Percentiles rank a stretch among this genome's conserved stretches.
Evolutionary conservation across 768 basidiomycete genomes (phyloP).

Genomic region (Royoungia palumana): DNA sequence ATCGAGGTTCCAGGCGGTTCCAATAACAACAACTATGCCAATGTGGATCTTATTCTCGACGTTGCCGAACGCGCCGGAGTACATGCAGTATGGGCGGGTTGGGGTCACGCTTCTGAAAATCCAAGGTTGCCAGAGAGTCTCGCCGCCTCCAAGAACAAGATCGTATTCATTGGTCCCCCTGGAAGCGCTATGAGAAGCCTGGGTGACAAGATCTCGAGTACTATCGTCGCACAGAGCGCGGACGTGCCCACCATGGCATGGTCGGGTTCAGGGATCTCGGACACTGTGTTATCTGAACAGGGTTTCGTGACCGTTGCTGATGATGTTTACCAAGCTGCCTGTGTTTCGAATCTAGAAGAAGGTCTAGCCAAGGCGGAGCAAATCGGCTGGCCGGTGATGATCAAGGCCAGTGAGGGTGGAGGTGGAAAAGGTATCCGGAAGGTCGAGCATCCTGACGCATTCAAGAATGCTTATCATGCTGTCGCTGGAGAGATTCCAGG

Average conservation of each 20-base stretch:
- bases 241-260: conserved; percentile 98
- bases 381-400: conserved; percentile 98
- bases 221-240: conserved; percentile 97
- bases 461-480: conserved; percentile 93
- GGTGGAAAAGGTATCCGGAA: conserved; percentile 99
- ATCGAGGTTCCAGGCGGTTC: conserved; percentile 98
- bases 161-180: conserved; percentile 98
- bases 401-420: conserved; percentile 98
- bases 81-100: conserved; percentile 99
- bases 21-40: conserved; percentile 99
- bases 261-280: conserved; percentile 92
- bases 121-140: conserved; percentile 94
- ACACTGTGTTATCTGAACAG: conserved; percentile 77
- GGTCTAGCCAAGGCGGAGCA: conserved; percentile 78
- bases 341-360: conserved; percentile 83
- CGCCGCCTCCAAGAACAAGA: conserved; percentile 87
- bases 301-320: conserved; percentile 97
- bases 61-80: conserved; percentile 96
- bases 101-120: conserved; percentile 99
- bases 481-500: conserved; percentile 97
- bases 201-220: conserved; percentile 99
- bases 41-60: conserved; percentile 98
- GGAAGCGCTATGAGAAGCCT: conserved; percentile 98
- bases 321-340: conserved; percentile 82
- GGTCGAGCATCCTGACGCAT: conserved; percentile 80